A percentile compares a stretch with the other conserved stretches of the same genome.
phyloP scores from a whole-genome alignment of 169 alveolate genomes.

The Plasmodium relictum region DNA sequence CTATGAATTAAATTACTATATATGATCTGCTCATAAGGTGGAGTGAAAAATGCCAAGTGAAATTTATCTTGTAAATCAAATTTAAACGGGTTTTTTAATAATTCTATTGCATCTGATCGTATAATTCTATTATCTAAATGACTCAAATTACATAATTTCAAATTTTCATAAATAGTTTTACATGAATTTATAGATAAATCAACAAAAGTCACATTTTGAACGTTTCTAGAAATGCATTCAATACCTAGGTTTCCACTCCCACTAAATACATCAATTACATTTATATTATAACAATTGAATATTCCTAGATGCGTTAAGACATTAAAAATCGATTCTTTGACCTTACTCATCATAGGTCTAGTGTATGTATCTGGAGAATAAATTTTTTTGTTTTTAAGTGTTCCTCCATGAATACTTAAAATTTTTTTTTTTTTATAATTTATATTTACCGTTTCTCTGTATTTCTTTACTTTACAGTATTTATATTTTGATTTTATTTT shows the following conservation, averaged over 20 bases:
- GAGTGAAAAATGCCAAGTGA: slow-evolving; percentile 84
- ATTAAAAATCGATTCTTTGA: slow-evolving; percentile 80
- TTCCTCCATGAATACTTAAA: slow-evolving; percentile 75
- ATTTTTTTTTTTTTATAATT: slow-evolving; percentile 60
- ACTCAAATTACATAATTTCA: slow-evolving; percentile 30
- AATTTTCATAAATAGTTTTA: slow-evolving; percentile 79
- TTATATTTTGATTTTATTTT: slow-evolving; percentile 63
- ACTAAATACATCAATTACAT: slow-evolving; percentile 86
- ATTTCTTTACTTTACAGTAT: slow-evolving; percentile 51
- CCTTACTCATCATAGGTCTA: slow-evolving; percentile 87
- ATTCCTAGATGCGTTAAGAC: slow-evolving; percentile 78
- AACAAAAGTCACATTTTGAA: slow-evolving; percentile 84
- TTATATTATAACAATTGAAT: slow-evolving; percentile 67
- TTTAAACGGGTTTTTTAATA: slow-evolving; percentile 78
- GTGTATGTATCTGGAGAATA: slow-evolving; percentile 82
- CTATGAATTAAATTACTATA: slow-evolving; percentile 81
- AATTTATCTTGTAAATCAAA: slow-evolving; percentile 80
- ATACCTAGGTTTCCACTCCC: slow-evolving; percentile 90
- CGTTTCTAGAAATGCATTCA: slow-evolving; percentile 87
- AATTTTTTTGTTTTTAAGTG: slow-evolving; percentile 79
- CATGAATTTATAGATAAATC: slow-evolving; percentile 84
- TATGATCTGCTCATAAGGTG: slow-evolving; percentile 88
- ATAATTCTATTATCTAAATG: slow-evolving; percentile 79
- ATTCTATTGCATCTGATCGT: slow-evolving; percentile 86
- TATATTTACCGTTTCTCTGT: slow-evolving; percentile 56